Percentiles rank a stretch among this genome's conserved stretches.
phyloP scores from a whole-genome alignment of 768 basidiomycete species.

The Auricularia cornea region DNA sequence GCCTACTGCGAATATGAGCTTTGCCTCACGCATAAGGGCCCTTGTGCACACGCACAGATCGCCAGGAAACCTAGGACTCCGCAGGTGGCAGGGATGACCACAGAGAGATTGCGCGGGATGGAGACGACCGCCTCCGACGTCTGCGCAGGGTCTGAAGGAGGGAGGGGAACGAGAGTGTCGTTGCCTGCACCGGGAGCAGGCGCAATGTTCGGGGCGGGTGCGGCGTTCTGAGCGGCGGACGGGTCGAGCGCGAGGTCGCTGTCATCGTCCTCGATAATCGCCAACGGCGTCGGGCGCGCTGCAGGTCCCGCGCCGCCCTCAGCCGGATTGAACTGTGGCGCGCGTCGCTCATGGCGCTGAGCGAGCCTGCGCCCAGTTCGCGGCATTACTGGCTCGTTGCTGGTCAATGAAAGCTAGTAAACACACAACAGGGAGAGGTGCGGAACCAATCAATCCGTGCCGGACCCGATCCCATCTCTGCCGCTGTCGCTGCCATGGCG shows the following conservation, averaged over 20 bases:
- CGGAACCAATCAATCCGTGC: not conserved
- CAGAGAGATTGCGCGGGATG: not conserved
- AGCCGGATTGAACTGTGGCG: not conserved
- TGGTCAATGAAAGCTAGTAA: not conserved
- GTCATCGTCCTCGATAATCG: not conserved
- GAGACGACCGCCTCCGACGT: not conserved
- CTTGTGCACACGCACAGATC: no score
- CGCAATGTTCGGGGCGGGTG: not conserved
- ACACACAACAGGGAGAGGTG: not conserved
- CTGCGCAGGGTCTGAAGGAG: not conserved
- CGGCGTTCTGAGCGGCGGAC: not conserved
- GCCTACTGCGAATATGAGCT: not conserved
- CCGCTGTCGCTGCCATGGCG: no score
- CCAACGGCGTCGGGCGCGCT: not conserved
- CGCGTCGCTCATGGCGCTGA: not conserved
- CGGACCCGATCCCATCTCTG: no score
- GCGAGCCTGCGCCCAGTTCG: not conserved
- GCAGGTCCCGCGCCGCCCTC: not conserved
- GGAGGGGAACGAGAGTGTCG: not conserved
- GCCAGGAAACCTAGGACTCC: no score
- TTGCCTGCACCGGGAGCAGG: not conserved
- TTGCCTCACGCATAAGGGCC: no score
- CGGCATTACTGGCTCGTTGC: no score
- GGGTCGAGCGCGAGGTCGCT: not conserved
- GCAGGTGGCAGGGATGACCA: no score